Percentiles rank a stretch among this genome's conserved stretches.
Evolutionary conservation across 2,329 filamentous ascomycete genomes (phyloP).

Genomic region (Parastagonospora avenae): DNA sequence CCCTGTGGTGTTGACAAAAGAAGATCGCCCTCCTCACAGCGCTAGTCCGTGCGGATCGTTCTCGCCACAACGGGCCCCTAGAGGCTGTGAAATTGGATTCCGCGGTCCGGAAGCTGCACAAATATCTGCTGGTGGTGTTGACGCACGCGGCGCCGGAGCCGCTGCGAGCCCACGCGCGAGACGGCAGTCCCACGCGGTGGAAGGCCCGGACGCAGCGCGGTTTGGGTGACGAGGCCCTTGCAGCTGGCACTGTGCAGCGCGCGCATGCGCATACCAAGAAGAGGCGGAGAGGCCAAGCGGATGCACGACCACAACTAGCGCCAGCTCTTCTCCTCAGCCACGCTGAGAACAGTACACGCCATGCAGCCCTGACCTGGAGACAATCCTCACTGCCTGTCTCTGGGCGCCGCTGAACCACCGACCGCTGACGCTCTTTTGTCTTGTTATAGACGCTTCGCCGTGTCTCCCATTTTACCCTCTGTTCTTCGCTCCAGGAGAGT

Average conservation of each 20-base stretch:
- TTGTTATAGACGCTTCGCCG: neutral
- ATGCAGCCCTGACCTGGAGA: constrained; percentile 4
- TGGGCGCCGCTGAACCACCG: constrained; percentile 19
- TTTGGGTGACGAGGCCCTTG: too few species aligned
- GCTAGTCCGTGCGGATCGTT: constrained; percentile 14
- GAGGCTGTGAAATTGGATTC: neutral
- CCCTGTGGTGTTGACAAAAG: constrained; percentile 23
- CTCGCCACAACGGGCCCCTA: constrained; percentile 3
- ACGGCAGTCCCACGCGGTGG: neutral
- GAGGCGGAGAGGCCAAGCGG: constrained; percentile 3
- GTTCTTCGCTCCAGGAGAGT: constrained; percentile 36
- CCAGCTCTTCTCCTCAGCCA: constrained; percentile 1
- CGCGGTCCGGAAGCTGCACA: too few species aligned
- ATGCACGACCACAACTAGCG: neutral
- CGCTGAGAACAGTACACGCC: constrained; percentile 3
- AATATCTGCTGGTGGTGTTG: too few species aligned
- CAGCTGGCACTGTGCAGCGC: too few species aligned
- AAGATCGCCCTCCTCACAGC: constrained; percentile 17
- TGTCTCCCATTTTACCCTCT: constrained; percentile 13
- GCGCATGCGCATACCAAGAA: neutral
- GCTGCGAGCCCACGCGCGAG: neutral
- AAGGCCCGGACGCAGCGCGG: neutral
- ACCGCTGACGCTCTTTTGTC: constrained; percentile 14
- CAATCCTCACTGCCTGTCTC: constrained; percentile 13
- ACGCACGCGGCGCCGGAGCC: too few species aligned